Evolutionary conservation across 495 filamentous ascomycete species (phyloP).

Genomic region (Podospora fimiseda): DNA sequence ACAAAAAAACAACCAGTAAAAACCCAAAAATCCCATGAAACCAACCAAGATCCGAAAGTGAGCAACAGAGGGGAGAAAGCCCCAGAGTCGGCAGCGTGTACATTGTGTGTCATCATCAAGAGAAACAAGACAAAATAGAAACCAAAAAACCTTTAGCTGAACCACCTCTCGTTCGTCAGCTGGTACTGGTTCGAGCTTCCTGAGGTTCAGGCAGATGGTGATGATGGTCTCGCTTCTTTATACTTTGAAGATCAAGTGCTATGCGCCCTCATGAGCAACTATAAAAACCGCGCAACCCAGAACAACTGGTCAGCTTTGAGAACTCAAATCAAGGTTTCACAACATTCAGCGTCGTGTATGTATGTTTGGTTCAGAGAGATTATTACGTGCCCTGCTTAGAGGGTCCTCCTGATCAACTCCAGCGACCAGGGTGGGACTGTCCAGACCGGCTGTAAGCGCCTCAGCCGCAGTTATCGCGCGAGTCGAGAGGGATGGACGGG

Average conservation of each 20-base stretch:
- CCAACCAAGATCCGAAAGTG: too few species aligned
- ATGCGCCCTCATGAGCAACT: slow-evolving; percentile 31
- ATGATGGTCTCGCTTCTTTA: slow-evolving; percentile 2
- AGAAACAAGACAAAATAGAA: too few species aligned
- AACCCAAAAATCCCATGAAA: too few species aligned
- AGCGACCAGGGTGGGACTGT: slow-evolving; percentile 56
- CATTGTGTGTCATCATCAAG: too few species aligned
- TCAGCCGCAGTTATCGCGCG: slow-evolving; percentile 61
- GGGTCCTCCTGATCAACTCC: slow-evolving; percentile 57
- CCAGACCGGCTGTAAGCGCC: slow-evolving; percentile 45
- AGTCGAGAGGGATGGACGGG: slow-evolving; percentile 33
- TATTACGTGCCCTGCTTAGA: slow-evolving; percentile 62
- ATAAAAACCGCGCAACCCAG: slow-evolving; percentile 33
- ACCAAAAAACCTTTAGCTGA: too few species aligned
- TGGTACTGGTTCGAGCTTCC: too few species aligned
- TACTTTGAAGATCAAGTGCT: slow-evolving; percentile 8
- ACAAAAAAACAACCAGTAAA: too few species aligned
- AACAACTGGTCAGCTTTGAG: slow-evolving; percentile 16
- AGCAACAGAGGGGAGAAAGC: too few species aligned
- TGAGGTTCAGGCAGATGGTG: neutral
- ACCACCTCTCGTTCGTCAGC: too few species aligned
- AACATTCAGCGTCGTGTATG: too few species aligned
- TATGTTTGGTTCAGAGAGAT: slow-evolving; percentile 38
- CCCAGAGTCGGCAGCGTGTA: too few species aligned
- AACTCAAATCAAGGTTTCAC: too few species aligned